phyloP scores from a whole-genome alignment of 352 stramenopile species.

The Pythium rhizo-oryzae region DNA sequence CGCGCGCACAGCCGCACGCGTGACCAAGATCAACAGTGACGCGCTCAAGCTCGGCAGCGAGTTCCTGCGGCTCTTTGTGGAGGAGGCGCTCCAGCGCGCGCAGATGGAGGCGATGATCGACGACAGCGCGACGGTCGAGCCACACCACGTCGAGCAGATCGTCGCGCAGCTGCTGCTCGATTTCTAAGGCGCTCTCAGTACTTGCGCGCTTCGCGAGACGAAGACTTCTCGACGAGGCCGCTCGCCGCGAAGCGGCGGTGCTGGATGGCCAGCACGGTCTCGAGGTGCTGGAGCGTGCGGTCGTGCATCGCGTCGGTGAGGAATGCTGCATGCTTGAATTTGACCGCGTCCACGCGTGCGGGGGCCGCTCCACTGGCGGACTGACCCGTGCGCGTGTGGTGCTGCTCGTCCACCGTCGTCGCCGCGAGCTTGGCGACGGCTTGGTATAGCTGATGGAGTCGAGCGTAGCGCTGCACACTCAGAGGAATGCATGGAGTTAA shows the following conservation, averaged over 20 bases:
- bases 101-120: conserved; percentile 90
- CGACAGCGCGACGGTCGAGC: conserved; percentile 69
- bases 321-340: conserved; percentile 56
- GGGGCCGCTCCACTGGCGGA: background rate
- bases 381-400: background rate
- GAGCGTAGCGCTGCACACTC: conserved; percentile 44
- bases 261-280: conserved; percentile 30
- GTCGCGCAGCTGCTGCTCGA: conserved; percentile 80
- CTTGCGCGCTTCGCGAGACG: conserved; percentile 12
- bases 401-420: conserved; percentile 1
- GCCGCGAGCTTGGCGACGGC: conserved; percentile 64
- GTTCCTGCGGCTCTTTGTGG: conserved; percentile 73
- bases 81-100: conserved; percentile 74
- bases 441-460: conserved; percentile 63
- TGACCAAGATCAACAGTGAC: conserved; percentile 78
- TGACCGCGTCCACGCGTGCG: conserved; percentile 32
- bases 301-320: conserved; percentile 44
- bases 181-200: conserved; percentile 45
- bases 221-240: background rate
- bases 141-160: conserved; percentile 81
- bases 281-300: conserved; percentile 41
- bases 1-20: conserved; percentile 25
- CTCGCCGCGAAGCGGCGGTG: conserved; percentile 13
- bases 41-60: conserved; percentile 78
- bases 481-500: background rate